Evolutionary conservation across 2,329 filamentous ascomycete genomes (phyloP).

Genomic region (Xylaria multiplex): DNA sequence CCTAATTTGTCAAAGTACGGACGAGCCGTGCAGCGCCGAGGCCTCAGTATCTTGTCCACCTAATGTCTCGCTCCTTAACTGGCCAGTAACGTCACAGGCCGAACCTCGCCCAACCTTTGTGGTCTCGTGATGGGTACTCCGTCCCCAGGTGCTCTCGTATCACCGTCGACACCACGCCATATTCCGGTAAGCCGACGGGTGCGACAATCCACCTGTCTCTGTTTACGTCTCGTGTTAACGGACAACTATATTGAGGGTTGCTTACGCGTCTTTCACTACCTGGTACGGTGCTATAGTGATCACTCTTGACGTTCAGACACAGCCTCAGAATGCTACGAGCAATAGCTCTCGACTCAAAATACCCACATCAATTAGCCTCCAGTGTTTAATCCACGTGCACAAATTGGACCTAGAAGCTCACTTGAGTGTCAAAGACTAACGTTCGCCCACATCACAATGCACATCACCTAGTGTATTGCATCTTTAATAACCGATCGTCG

Average conservation of each 20-base stretch:
- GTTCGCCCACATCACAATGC: neutral
- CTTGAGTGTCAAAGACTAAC: neutral
- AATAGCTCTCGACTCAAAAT: neutral
- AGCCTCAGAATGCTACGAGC: neutral
- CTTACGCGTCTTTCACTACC: constrained; percentile 7
- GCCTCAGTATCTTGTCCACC: constrained; percentile 1
- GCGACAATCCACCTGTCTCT: constrained; percentile 7
- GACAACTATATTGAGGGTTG: neutral
- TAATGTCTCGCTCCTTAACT: constrained; percentile 1
- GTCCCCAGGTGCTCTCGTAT: constrained; percentile 27
- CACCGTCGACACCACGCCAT: constrained; percentile 24
- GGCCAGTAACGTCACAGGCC: constrained; percentile 7
- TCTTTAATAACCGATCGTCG: constrained; percentile 1
- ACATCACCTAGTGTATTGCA: neutral
- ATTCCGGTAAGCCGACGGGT: constrained; percentile 20
- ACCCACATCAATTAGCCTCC: neutral
- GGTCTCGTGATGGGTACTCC: constrained; percentile 23
- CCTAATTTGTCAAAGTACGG: neutral
- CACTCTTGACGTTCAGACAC: neutral
- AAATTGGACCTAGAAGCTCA: neutral
- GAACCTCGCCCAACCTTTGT: constrained; percentile 7
- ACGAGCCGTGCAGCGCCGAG: constrained; percentile 20
- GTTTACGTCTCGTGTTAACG: constrained; percentile 18
- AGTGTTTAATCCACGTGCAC: neutral
- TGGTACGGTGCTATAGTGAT: neutral